Evolutionary conservation across 1,284 basidiomycete species (phyloP).

Genomic region (Cryptococcus sp.): DNA sequence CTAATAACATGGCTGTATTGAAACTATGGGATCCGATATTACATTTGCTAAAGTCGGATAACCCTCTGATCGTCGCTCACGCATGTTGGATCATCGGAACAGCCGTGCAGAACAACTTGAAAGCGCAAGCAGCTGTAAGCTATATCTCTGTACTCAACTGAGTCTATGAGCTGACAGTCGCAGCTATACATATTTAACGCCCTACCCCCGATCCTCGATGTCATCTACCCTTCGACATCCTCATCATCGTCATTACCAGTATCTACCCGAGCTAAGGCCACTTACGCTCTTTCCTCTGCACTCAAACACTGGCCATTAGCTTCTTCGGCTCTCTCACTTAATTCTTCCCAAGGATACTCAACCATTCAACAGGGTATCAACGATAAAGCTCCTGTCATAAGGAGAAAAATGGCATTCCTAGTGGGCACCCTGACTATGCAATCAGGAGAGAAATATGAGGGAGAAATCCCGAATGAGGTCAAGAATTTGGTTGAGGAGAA

Average conservation of each 20-base stretch:
- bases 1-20: conserved; percentile 80
- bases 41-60: conserved; percentile 57
- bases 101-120: conserved; percentile 89
- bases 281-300: conserved; percentile 79
- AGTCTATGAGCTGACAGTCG: background rate
- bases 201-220: conserved; percentile 60
- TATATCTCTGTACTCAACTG: background rate
- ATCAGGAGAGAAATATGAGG: conserved; percentile 51
- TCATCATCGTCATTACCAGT: conserved; percentile 51
- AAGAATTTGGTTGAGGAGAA: conserved; percentile 27
- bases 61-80: conserved; percentile 64
- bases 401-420: conserved; percentile 81
- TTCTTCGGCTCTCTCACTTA: conserved; percentile 13
- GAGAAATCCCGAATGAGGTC: conserved; percentile 41
- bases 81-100: conserved; percentile 91
- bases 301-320: conserved; percentile 61
- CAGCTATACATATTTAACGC: conserved; percentile 72
- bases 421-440: conserved; percentile 72
- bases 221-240: conserved; percentile 59
- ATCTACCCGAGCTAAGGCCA: conserved; percentile 69
- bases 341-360: conserved; percentile 19
- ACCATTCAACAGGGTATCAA: conserved; percentile 25
- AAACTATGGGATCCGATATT: conserved; percentile 83
- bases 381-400: conserved; percentile 62
- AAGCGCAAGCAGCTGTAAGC: conserved; percentile 76